A percentile compares a stretch with the other conserved stretches of the same genome.
Conservation (phyloP, 768 basidiomycete genomes). For the Xerocomellus amylosporus region DNA sequence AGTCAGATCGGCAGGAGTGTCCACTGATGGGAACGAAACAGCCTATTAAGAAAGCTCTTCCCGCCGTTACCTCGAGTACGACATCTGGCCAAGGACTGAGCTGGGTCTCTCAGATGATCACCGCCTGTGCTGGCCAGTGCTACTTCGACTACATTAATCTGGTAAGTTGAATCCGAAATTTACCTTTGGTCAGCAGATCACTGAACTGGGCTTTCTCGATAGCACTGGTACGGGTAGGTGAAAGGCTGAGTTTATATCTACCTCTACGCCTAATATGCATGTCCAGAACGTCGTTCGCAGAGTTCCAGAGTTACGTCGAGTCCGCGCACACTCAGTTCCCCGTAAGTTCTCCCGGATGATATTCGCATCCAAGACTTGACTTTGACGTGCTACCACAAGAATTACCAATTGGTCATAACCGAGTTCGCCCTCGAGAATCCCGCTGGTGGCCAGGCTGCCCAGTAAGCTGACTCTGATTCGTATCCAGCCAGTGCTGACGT, state of each 20-base stretch:
- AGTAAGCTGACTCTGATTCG: conserved; percentile 21
- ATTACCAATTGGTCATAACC: conserved; percentile 27
- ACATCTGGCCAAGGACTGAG: conserved; percentile 33
- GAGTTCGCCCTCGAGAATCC: conserved; percentile 36
- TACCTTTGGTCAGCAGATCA: not conserved
- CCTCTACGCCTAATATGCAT: not conserved
- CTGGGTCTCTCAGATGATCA: conserved; percentile 36
- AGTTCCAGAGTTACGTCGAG: conserved; percentile 31
- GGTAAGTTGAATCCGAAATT: conserved; percentile 13
- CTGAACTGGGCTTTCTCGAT: not conserved
- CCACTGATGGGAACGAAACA: conserved; percentile 6
- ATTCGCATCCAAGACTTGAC: not conserved
- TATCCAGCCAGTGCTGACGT: not conserved
- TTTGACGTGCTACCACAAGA: conserved; percentile 12
- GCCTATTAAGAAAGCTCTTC: conserved; percentile 39
- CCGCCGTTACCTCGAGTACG: conserved; percentile 35
- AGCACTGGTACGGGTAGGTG: conserved; percentile 34
- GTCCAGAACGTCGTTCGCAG: conserved; percentile 22
- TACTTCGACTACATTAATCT: conserved; percentile 37
- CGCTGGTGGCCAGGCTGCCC: conserved; percentile 27
- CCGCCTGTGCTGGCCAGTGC: conserved; percentile 34
- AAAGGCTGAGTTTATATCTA: not conserved
- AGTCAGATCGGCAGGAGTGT: not conserved
- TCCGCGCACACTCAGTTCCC: conserved; percentile 30
- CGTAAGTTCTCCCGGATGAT: conserved; percentile 5